phyloP scores from a whole-genome alignment of 2,329 filamentous ascomycete genomes.

The Colletotrichum sp. region DNA sequence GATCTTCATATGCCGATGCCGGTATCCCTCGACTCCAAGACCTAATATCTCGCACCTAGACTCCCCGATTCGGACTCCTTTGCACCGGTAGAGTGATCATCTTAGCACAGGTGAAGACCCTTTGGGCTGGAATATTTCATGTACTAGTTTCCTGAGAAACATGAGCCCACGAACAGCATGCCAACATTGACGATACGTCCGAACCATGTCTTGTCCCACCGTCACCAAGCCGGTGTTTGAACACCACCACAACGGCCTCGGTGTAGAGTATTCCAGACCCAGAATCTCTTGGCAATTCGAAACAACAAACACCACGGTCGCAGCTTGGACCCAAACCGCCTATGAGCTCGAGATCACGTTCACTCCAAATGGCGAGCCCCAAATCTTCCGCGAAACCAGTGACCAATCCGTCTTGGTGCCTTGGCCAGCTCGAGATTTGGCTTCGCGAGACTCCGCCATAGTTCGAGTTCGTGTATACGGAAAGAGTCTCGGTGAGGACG shows the following conservation, averaged over 20 bases:
- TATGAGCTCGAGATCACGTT: conserved; percentile 23
- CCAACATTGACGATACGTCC: not conserved
- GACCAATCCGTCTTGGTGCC: conserved; percentile 22
- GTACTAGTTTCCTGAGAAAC: not conserved
- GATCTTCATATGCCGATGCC: not conserved
- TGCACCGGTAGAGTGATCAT: not conserved
- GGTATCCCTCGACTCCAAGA: not conserved
- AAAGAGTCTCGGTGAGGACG: not conserved
- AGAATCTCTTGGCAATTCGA: conserved; percentile 24
- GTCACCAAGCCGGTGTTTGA: conserved; percentile 19
- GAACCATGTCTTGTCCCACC: not conserved
- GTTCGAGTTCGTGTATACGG: conserved; percentile 34
- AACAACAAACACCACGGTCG: not conserved
- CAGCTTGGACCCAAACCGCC: conserved; percentile 17
- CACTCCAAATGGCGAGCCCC: not conserved
- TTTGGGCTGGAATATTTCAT: not conserved
- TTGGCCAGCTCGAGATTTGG: conserved; percentile 26
- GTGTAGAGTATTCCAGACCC: conserved; percentile 12
- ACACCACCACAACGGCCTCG: conserved; percentile 23
- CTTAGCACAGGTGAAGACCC: not conserved
- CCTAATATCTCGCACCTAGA: not conserved
- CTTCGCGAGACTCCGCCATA: conserved; percentile 29
- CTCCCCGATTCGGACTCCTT: not conserved
- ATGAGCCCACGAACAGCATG: not conserved
- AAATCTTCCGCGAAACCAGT: not conserved